phyloP scores from a whole-genome alignment of 768 basidiomycete species.

The Boletus subcaerulescens region DNA sequence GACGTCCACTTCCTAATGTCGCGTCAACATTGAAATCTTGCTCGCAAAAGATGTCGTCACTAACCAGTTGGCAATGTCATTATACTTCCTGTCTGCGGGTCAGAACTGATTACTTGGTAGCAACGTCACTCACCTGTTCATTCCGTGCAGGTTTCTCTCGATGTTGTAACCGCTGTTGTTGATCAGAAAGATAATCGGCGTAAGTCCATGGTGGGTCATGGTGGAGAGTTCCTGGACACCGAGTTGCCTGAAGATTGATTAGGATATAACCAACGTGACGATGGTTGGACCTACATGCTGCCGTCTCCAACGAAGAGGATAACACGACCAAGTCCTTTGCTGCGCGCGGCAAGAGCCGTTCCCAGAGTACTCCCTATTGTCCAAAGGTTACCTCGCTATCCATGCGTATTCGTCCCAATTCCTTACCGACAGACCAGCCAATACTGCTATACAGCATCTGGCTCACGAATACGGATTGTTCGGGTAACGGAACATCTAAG shows the following conservation, averaged over 20 bases:
- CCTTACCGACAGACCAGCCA: slow-evolving; percentile 79
- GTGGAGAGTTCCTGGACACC: slow-evolving; percentile 82
- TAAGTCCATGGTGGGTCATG: slow-evolving; percentile 70
- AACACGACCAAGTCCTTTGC: slow-evolving; percentile 58
- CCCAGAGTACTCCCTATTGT: slow-evolving; percentile 61
- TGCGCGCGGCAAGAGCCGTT: slow-evolving; percentile 74
- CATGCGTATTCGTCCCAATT: neutral
- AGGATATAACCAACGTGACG: neutral
- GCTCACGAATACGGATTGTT: slow-evolving; percentile 58
- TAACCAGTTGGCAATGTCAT: slow-evolving; percentile 77
- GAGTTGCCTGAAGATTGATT: slow-evolving; percentile 51
- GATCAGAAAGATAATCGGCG: slow-evolving; percentile 80
- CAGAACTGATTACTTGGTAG: neutral
- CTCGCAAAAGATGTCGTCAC: slow-evolving; percentile 4
- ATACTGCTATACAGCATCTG: slow-evolving; percentile 93
- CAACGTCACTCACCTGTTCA: slow-evolving; percentile 39
- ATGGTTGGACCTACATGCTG: slow-evolving; percentile 51
- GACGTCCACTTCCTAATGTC: slow-evolving; percentile 56
- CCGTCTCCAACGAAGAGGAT: slow-evolving; percentile 88
- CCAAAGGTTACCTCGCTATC: neutral
- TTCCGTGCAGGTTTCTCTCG: slow-evolving; percentile 74
- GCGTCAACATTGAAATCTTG: neutral
- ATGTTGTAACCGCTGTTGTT: slow-evolving; percentile 88
- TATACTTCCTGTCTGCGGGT: slow-evolving; percentile 59
- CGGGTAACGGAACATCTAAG: slow-evolving; percentile 74